A percentile compares a stretch with the other conserved stretches of the same genome.
These are phyloP conservation scores for Xanthoconium purpureum DNA, from an alignment of 768 basidiomycete species.

Conservation along the genomic window DNA sequence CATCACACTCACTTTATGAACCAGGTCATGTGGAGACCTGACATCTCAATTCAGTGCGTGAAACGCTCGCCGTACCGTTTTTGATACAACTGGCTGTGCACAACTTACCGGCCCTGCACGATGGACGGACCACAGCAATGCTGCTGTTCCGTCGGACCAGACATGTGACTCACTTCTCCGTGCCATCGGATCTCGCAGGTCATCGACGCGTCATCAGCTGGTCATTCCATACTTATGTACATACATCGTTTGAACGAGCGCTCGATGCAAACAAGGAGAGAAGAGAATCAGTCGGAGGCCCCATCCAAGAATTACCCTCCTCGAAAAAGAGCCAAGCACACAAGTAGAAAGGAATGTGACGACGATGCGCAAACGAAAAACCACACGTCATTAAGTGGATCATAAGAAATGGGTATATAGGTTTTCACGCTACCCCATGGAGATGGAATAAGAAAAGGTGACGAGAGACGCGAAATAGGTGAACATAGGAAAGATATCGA, in stretches of 20 bases:
- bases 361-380: not conserved
- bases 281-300: not conserved
- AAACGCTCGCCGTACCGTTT: not conserved
- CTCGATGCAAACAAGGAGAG: not conserved
- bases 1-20: not conserved
- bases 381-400: constrained; percentile 19
- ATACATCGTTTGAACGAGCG: constrained; percentile 12
- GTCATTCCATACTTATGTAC: constrained; percentile 17
- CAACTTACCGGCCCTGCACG: not conserved
- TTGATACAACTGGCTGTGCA: not conserved
- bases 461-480: not conserved
- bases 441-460: not conserved
- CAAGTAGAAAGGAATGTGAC: not conserved
- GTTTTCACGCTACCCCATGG: constrained; percentile 18
- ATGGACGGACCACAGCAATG: not conserved
- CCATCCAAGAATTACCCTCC: not conserved
- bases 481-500: constrained; percentile 8
- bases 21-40: not conserved
- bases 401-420: constrained; percentile 27
- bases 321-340: not conserved
- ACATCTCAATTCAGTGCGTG: not conserved
- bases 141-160: not conserved
- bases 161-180: not conserved
- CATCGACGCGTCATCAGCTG: constrained; percentile 3
- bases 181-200: not conserved